Evolutionary conservation across 352 stramenopile species (phyloP).

Genomic region (Phytopythium montanum): DNA sequence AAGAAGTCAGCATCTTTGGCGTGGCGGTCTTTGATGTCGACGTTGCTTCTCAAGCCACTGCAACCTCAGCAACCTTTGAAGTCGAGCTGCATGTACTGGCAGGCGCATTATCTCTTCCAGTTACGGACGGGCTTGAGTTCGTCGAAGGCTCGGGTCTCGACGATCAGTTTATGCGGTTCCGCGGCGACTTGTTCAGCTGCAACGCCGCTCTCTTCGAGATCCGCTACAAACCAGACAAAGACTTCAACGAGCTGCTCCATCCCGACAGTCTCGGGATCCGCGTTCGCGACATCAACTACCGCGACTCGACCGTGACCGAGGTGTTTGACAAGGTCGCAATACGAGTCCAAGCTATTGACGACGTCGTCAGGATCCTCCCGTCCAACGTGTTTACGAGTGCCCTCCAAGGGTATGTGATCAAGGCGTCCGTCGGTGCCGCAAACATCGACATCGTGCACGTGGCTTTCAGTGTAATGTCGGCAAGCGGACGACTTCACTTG

Average conservation of each 20-base stretch:
- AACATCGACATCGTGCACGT: conserved; percentile 27
- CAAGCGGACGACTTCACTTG: conserved; percentile 43
- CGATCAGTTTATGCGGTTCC: conserved; percentile 59
- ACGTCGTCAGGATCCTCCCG: conserved; percentile 32
- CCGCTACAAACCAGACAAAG: conserved; percentile 56
- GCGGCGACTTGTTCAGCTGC: conserved; percentile 43
- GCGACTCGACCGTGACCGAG: conserved; percentile 44
- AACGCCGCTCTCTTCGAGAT: conserved; percentile 76
- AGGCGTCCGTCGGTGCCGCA: conserved; percentile 16
- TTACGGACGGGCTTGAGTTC: conserved; percentile 22
- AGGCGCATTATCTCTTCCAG: conserved; percentile 41
- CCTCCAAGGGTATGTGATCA: conserved; percentile 42
- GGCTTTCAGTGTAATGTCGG: conserved; percentile 45
- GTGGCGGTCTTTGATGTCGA: conserved; percentile 61
- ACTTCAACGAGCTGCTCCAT: conserved; percentile 75
- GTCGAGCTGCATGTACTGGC: conserved; percentile 54
- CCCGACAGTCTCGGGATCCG: conserved; percentile 49
- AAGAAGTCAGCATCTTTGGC: conserved; percentile 63
- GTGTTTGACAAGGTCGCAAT: conserved; percentile 38
- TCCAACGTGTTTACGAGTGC: conserved; percentile 30
- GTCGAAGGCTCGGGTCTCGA: conserved; percentile 43
- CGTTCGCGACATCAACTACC: conserved; percentile 53
- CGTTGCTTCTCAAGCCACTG: conserved; percentile 20
- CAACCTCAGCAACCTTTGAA: conserved; percentile 38
- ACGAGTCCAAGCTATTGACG: conserved; percentile 38